Evolutionary conservation across 192 early-diverging fungal genomes (phyloP), one percentile per base, ranked within the genome.

Genomic region (Backusella liffmaniae): DNA sequence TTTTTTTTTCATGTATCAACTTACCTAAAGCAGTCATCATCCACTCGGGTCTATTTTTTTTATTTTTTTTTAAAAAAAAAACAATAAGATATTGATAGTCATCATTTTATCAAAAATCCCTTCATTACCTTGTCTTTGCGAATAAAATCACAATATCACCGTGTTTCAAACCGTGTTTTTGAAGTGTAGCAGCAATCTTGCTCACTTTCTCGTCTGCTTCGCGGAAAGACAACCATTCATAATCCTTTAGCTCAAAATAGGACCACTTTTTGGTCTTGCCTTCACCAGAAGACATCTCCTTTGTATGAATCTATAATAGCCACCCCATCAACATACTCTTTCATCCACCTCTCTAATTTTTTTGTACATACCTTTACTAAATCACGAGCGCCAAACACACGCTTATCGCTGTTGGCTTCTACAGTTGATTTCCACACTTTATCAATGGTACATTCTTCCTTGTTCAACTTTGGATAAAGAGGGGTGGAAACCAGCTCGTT

Each of bases 151-250:
- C 77, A 59, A 66, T 80, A 59, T 86, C 86, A n/a, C 78, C 85
- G 13, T 74, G 72, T 49, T 80, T 62, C 32, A 83, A 62, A 3
- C 91, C 92, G 42, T 90, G 81, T 32, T 86, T 66, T n/a, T 81
- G 74, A 46, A 94, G 74, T 18, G 87, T 84, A 3, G 84, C 46
- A 53, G 89, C 88, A 71, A 91, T 75, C 36, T 82, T 70, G 73
- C 78, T 73, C 7, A 83, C 73, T 66, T 71, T 68, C 41, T 78
- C 78, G 69, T 78, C 80, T 53, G 84, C 89, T 62, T 92, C 88
- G 3, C 78, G 79, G 49, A 89, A 95, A 6, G 87, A 86, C 67
- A 93, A 84, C 93, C 93, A 96, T 44, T 84, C 74, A 85, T 89
- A 95, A 26, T 79, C 81, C 23, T 69, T 76, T n/a, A 94, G 83